Conservation (phyloP, 441 rosid genomes). For the Adansonia gregorii region DNA sequence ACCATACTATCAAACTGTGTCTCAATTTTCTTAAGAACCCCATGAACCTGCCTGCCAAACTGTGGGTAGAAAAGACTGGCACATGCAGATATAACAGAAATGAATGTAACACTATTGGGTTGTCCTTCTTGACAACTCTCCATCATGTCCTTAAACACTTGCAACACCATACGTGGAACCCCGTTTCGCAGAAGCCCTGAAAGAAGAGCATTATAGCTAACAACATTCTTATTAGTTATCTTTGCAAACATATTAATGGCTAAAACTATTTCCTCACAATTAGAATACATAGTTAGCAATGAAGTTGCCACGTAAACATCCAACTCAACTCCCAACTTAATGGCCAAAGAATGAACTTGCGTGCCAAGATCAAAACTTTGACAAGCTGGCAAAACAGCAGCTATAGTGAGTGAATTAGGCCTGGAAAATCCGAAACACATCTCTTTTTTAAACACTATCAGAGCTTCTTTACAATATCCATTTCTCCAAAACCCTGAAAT, state of each 20-base stretch:
- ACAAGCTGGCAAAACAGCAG: slow-evolving; percentile 54
- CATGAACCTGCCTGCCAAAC: slow-evolving; percentile 53
- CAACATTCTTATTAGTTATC: slow-evolving; percentile 51
- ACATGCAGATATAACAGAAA: slow-evolving; percentile 48
- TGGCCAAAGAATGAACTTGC: slow-evolving; percentile 63
- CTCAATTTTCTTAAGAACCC: slow-evolving; percentile 35
- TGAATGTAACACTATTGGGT: slow-evolving; percentile 55
- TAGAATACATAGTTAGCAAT: slow-evolving; percentile 58
- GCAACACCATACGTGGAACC: slow-evolving; percentile 40
- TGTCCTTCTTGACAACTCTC: slow-evolving; percentile 42
- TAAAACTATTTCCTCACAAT: slow-evolving; percentile 41
- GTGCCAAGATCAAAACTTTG: slow-evolving; percentile 36
- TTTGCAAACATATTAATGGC: slow-evolving; percentile 56
- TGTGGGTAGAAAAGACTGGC: slow-evolving; percentile 41
- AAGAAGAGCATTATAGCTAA: slow-evolving; percentile 61
- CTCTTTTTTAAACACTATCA: slow-evolving; percentile 43
- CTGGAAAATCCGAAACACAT: slow-evolving; percentile 30
- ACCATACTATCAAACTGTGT: slow-evolving; percentile 45
- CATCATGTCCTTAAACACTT: slow-evolving; percentile 61
- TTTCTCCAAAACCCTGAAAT: slow-evolving; percentile 49
- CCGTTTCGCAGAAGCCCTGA: slow-evolving; percentile 59
- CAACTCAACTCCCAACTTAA: slow-evolving; percentile 54
- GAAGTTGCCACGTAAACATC: slow-evolving; percentile 67
- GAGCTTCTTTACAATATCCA: slow-evolving; percentile 42
- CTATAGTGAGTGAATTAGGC: slow-evolving; percentile 55